Evolutionary conservation across 2,329 filamentous ascomycete genomes (phyloP).

Genomic region (Cytospora leucostoma): DNA sequence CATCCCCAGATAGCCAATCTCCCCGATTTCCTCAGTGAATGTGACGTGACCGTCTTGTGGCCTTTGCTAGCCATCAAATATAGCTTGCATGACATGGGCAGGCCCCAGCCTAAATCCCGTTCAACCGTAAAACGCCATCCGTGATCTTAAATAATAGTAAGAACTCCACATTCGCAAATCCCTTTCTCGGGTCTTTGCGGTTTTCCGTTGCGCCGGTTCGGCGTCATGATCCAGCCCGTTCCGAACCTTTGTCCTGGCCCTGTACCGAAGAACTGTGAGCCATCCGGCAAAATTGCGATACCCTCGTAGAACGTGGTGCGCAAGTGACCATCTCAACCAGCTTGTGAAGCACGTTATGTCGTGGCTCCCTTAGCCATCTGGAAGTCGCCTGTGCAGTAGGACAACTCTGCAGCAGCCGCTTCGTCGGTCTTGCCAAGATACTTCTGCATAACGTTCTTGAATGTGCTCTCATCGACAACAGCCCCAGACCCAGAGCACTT

Average conservation of each 20-base stretch:
- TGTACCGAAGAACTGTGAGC: constrained; percentile 11
- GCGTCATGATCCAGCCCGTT: constrained; percentile 12
- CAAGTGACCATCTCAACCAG: not conserved
- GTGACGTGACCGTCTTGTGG: constrained; percentile 10
- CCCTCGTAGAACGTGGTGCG: not conserved
- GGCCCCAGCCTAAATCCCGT: constrained; percentile 11
- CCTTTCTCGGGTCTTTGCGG: constrained; percentile 20
- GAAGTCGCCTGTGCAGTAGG: not conserved
- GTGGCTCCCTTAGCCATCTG: not conserved
- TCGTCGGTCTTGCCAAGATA: constrained; percentile 50
- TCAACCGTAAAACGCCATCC: constrained; percentile 21
- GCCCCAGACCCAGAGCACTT: constrained; percentile 91
- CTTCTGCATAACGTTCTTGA: constrained; percentile 74
- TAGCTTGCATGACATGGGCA: not conserved
- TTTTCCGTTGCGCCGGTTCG: constrained; percentile 24
- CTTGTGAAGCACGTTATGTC: not conserved
- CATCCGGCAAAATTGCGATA: not conserved
- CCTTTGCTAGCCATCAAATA: constrained; percentile 16
- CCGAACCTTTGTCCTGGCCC: constrained; percentile 2
- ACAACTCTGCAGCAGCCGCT: constrained; percentile 8
- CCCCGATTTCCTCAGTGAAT: constrained; percentile 14
- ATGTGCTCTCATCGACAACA: constrained; percentile 85
- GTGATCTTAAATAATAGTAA: constrained; percentile 2
- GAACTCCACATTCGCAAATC: constrained; percentile 7
- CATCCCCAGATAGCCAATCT: not conserved